Base-by-base conservation (phyloP, 2,329 filamentous ascomycete genomes). In the Nothopassalora personata region DNA sequence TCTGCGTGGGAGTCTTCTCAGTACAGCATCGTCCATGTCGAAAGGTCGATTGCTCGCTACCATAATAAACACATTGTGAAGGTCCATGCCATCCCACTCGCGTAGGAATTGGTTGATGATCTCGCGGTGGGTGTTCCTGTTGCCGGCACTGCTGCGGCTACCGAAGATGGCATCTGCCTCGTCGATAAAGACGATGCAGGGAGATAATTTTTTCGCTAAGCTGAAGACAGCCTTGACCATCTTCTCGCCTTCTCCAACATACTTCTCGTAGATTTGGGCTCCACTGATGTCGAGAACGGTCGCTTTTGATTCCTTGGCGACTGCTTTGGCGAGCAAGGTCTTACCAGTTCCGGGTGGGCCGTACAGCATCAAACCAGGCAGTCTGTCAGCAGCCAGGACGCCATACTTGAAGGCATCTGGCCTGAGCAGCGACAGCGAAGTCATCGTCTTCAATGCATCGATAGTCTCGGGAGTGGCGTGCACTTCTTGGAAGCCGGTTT, bases 351-450 rank as follows among this genome's bases (percentile, higher is more conserved):
- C 91, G 0, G 90, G 91, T 54, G 90, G 91, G 0, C 94, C 94
- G 75, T 99, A 99, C 89, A 99, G 97, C 62, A 99, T 80, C 51
- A 94, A 86, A 13, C 94, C 94, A 0, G 92, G 90, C 52, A 99
- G 95, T 67, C 91, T 89, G 71, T 97, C 92, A 0, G 86, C 90
- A 1, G 91, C 89, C 11, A 99, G 82, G 4, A 99, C 90, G 74
- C 94, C 94, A 67, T 99, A 99, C 10, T 86, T 87, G 75, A 97
- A 99, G n/a, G 92, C 93, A 62, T 97, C 92, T 0, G 94, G 94
- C 0, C 93, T 86, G 53, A 90, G 80, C 5, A 99, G 80, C 0
- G 92, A 94, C 18, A 99, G 79, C 0, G 90, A 90, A 0, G 94
- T 99, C 53, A 97, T 81, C 5, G 91, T 90, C 72, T 93, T 91